Percentiles rank a stretch among this genome's conserved stretches.
phyloP scores from a whole-genome alignment of 495 filamentous ascomycete species.

The Aeminium ludgeri region DNA sequence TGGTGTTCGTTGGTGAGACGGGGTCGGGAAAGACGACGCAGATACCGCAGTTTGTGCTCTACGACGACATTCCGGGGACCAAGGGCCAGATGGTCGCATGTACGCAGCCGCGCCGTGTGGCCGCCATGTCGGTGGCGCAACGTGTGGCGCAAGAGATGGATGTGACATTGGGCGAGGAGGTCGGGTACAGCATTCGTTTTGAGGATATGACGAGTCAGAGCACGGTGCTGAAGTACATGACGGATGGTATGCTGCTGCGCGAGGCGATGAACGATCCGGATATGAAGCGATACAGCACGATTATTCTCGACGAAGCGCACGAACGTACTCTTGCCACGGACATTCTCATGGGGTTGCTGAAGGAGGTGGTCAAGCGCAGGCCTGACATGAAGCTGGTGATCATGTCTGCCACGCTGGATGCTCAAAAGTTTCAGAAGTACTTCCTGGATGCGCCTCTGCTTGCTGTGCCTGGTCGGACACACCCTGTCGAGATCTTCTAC shows the following conservation, averaged over 20 bases:
- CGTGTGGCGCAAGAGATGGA: constrained; percentile 97
- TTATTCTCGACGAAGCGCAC: constrained; percentile 97
- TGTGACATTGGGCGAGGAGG: constrained; percentile 81
- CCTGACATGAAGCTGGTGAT: constrained; percentile 88
- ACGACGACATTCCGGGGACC: constrained; percentile 82
- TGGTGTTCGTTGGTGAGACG: constrained; percentile 97
- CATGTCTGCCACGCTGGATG: constrained; percentile 88
- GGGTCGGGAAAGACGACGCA: constrained; percentile 99
- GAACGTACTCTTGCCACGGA: constrained; percentile 94
- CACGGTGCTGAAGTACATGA: constrained; percentile 98
- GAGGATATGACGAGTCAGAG: constrained; percentile 84
- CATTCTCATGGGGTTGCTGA: constrained; percentile 90
- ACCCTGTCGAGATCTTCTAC: constrained; percentile 97
- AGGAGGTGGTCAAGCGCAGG: constrained; percentile 77
- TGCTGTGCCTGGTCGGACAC: constrained; percentile 86
- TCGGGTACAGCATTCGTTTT: constrained; percentile 98
- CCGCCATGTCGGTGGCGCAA: constrained; percentile 96
- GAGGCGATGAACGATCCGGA: constrained; percentile 97
- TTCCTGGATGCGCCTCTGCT: constrained; percentile 78
- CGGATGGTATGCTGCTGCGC: constrained; percentile 93
- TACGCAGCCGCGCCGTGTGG: constrained; percentile 94
- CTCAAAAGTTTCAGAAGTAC: constrained; percentile 95
- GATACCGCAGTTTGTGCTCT: constrained; percentile 94
- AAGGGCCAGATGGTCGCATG: constrained; percentile 82
- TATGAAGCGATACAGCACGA: constrained; percentile 81